Evolutionary conservation across 768 basidiomycete genomes (phyloP), one percentile per base, ranked within the genome.

Genomic region (Boletus bicolor): DNA sequence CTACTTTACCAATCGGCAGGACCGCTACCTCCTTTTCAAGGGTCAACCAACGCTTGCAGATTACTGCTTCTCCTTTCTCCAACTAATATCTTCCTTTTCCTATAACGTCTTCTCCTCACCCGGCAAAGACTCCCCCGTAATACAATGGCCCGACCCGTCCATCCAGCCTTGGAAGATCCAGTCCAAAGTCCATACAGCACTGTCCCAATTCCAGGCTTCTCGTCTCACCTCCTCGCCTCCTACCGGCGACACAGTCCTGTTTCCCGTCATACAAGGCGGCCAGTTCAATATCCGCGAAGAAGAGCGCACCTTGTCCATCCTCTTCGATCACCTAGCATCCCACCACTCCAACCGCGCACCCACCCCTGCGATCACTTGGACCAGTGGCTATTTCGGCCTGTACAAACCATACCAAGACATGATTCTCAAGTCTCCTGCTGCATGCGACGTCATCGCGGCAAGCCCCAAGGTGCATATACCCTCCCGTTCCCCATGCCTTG

Each of bases 1-100:
- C 14, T 99, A 99, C 71, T 99, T 98, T 64, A 88, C 92, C 1
- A 82, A 98, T 63, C 85, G 97, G 17, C 93, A 97, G 73, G 97
- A 99, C 70, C 89, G 97, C 24, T 98, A 98, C 69, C 71, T 98
- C 10, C 83, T 85, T 53, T 87, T 99, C 67, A 68, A 68, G 0
- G 71, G 69, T 3, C 84, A 93, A 56, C 75, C 80, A 1, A 65
- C 66, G 1, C 73, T 98, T 5, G 84, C 93, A 2, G 81, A 89
- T 49, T 98, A 98, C 68, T 93, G 95, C 61, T 80, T 83, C 58
- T 82, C 85, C 28, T 93, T 96, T 65, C 75, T 96, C 45, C 75
- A 80, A 48, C 77, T 81, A 1, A 80, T 87, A 49, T 81, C 86
- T 0, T 72, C 77, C 1, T 92, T 91, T 68, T 94, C 94, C 0